Conservation (phyloP, 768 basidiomycete genomes). For the Rubroboletus satanas region DNA sequence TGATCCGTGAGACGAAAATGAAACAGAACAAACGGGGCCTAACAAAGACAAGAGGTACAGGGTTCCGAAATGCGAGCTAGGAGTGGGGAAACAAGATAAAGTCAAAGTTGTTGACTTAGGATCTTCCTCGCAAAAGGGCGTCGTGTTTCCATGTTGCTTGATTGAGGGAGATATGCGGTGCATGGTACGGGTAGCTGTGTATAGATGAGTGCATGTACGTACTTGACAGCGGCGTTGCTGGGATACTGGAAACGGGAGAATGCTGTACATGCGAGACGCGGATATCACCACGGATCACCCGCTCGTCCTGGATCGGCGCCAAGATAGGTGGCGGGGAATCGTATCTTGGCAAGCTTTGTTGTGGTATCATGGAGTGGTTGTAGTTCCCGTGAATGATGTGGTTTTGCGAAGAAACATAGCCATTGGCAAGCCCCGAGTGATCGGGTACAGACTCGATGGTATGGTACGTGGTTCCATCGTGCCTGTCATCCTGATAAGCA, state of each 20-base stretch:
- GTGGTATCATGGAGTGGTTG: constrained; percentile 18
- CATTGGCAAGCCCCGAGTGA: constrained; percentile 28
- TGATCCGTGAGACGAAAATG: constrained; percentile 18
- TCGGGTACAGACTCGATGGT: constrained; percentile 30
- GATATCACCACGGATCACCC: constrained; percentile 31
- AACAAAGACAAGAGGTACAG: not conserved
- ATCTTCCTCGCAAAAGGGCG: constrained; percentile 35
- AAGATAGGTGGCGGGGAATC: constrained; percentile 53
- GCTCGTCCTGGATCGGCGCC: constrained; percentile 50
- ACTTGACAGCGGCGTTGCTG: constrained; percentile 28
- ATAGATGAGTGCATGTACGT: constrained; percentile 42
- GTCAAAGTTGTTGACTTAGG: constrained; percentile 10
- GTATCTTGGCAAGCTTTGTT: constrained; percentile 34
- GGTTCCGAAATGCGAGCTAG: not conserved
- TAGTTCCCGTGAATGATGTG: constrained; percentile 28
- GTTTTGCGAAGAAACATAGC: constrained; percentile 31
- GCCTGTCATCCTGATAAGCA: constrained; percentile 43
- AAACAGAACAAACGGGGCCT: constrained; percentile 3
- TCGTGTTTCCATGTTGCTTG: constrained; percentile 48
- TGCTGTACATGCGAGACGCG: constrained; percentile 31
- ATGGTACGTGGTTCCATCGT: constrained; percentile 39
- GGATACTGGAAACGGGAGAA: constrained; percentile 31
- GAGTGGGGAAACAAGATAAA: not conserved
- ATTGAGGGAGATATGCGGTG: constrained; percentile 34
- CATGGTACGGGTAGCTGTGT: constrained; percentile 41